Percentiles rank a stretch among this genome's conserved stretches.
Evolutionary conservation across 805 yeast species (phyloP).

Genomic region (Kazachstania martiniae): DNA sequence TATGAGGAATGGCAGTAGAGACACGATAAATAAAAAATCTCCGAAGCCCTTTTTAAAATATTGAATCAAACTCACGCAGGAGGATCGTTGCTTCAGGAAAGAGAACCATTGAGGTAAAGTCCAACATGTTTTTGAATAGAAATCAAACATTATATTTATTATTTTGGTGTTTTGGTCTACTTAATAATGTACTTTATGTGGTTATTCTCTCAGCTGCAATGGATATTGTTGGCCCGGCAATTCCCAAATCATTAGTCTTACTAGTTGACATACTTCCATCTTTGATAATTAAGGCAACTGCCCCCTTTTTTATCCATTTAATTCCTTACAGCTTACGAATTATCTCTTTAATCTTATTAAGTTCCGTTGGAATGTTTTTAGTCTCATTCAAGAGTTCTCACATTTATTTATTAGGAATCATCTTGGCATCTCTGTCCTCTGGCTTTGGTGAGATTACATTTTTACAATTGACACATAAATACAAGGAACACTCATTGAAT

Average conservation of each 20-base stretch:
- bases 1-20: background rate
- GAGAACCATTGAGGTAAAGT: too few species aligned
- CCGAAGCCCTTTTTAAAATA: too few species aligned
- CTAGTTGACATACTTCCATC: constrained; percentile 84
- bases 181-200: constrained; percentile 84
- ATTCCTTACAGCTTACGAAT: constrained; percentile 52
- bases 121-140: too few species aligned
- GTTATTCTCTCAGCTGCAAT: constrained; percentile 87
- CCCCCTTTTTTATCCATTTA: constrained; percentile 70
- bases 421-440: constrained; percentile 70
- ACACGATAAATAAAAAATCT: background rate
- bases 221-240: constrained; percentile 72
- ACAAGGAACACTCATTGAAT: constrained; percentile 47
- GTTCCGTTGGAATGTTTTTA: constrained; percentile 64
- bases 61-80: too few species aligned
- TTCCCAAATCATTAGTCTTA: constrained; percentile 79
- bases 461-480: constrained; percentile 75
- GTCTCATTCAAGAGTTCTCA: constrained; percentile 31
- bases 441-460: constrained; percentile 91
- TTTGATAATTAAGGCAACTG: constrained; percentile 52
- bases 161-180: constrained; percentile 76
- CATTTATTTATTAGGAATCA: constrained; percentile 48
- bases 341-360: constrained; percentile 41
- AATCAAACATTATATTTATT: constrained; percentile 30
- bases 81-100: too few species aligned